These are phyloP conservation scores for Halteria grandinella DNA, from an alignment of 73 alveolate genomes.

Conservation along the genomic window DNA sequence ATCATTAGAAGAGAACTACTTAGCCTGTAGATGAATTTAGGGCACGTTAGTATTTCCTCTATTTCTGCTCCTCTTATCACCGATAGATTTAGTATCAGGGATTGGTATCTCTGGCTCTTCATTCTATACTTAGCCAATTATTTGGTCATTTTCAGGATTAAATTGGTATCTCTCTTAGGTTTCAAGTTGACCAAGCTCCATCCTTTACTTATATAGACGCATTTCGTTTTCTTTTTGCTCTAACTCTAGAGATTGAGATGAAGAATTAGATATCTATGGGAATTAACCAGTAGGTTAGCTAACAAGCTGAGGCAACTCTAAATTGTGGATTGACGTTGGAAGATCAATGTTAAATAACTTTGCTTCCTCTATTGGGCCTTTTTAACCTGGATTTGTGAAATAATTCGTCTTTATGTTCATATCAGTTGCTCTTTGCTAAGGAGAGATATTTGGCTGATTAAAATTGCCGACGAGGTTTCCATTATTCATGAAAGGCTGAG, in stretches of 20 bases:
- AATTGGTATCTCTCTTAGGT: background rate
- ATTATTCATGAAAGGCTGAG: too few species aligned
- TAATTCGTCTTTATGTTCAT: too few species aligned
- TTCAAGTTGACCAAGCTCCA: background rate
- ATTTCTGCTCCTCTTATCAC: constrained; percentile 35
- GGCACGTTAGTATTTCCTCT: background rate
- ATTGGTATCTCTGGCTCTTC: constrained; percentile 34
- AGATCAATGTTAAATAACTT: too few species aligned
- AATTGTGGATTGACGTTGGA: too few species aligned
- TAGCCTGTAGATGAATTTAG: background rate
- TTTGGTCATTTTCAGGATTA: too few species aligned
- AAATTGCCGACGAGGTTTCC: too few species aligned
- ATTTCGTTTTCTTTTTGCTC: background rate
- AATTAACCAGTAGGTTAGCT: too few species aligned
- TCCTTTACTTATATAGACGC: background rate
- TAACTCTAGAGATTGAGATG: background rate
- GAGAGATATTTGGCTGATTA: too few species aligned
- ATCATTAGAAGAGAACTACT: background rate
- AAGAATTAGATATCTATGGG: too few species aligned
- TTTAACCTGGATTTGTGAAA: background rate
- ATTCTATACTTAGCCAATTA: background rate
- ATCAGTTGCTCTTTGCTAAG: too few species aligned
- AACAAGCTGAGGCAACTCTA: too few species aligned
- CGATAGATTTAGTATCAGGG: constrained; percentile 39
- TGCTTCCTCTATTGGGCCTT: background rate